These are phyloP conservation scores for Candida anutae DNA, from an alignment of 1,139 yeast genomes.

Conservation along the genomic window DNA sequence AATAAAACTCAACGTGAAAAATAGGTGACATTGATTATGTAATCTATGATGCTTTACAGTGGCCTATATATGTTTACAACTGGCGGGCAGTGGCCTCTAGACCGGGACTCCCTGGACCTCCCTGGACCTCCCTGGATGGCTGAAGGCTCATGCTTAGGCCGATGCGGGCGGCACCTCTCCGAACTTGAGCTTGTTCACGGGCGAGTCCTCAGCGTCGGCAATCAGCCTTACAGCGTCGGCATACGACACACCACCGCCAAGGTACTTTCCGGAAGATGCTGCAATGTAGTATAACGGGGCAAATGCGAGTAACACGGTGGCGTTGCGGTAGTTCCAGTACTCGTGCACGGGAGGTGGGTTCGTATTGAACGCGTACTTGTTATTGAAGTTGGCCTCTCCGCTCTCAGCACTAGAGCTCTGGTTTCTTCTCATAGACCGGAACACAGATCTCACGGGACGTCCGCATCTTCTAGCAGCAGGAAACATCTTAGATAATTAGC, in stretches of 20 bases:
- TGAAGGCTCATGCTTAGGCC: no score
- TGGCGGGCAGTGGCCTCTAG: no score
- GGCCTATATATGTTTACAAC: no score
- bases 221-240: conserved; percentile 26
- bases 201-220: conserved; percentile 33
- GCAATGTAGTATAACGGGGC: conserved; percentile 30
- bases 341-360: conserved; percentile 43
- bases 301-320: conserved; percentile 29
- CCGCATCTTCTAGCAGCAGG: no score
- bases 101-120: no score
- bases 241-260: conserved; percentile 23
- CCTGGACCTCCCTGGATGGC: no score
- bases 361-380: conserved; percentile 37
- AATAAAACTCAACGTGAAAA: no score
- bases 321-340: conserved; percentile 39
- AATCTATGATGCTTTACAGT: no score
- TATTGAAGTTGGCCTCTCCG: conserved; percentile 20
- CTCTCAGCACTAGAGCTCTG: not conserved
- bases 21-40: no score
- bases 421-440: no score
- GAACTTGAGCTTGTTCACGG: conserved; percentile 27
- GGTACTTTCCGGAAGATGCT: conserved; percentile 27
- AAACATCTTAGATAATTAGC: conserved; percentile 22
- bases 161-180: conserved; percentile 34
- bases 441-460: no score